Base-by-base conservation (phyloP, 2,329 filamentous ascomycete genomes). In the Alternaria sp. region DNA sequence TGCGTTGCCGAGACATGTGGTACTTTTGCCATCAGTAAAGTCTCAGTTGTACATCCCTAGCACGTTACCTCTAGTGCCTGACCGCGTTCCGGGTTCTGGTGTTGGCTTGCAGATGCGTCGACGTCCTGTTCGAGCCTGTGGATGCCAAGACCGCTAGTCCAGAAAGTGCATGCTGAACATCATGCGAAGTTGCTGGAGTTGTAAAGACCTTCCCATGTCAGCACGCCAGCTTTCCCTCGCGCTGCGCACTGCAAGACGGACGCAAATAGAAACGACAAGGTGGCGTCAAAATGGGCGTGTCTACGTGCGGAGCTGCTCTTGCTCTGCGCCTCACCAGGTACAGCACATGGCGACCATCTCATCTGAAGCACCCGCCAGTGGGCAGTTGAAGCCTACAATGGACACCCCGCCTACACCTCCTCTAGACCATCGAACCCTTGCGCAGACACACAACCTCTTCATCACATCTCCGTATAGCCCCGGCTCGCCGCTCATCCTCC, bases 401-500 rank as follows among this genome's bases (percentile, higher is more conserved):
- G 60, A 63, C 26, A 66, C 72, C 24, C 73, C 78, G 26, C 72
- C 75, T 31, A 75, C 75, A 37, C 76, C 80, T 46, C 66, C 77
- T 5, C 76, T 77, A 56, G 82, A 85, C 62, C 84, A 86, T 65
- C 82, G 83, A 64, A 74, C 77, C 24, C 72, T 86, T 17, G 83
- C 81, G 26, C 78, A 78, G 37, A 68, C 73, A 5, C 91, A 95
- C 69, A 86, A 90, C 67, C 86, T 96, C 37, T 96, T 95, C 77
- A 91, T 87, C 36, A 91, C 86, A 13, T 93, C 91, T 1, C 76
- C 85, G 36, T 93, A 93, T 76, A 95, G 91, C 70, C 92, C 93
- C 3, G 92, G 92, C 1, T 95, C 92, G 14, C 92, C 92, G 3
- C 87, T 96, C 10, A 92, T 96, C 70, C 84, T 93, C 5, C 92